Evolutionary conservation across 2,329 filamentous ascomycete genomes (phyloP), one percentile per base, ranked within the genome.

Genomic region (Diatrype stigma): DNA sequence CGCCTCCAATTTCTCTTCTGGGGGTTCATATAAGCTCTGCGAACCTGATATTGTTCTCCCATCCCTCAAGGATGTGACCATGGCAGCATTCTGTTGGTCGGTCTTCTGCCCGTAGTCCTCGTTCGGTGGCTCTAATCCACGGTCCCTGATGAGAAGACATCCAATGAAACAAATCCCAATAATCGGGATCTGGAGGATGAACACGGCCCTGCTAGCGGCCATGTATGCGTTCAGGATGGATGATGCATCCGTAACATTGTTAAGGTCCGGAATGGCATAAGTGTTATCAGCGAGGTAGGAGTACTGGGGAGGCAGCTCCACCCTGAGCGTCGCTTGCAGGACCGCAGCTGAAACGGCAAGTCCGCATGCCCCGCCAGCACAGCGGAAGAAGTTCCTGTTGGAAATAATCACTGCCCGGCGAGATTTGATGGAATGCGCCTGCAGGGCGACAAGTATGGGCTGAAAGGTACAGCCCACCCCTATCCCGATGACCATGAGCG

Each of bases 321-420:
- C 53, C 21, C 61, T 53, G 14, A 70, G 51, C 2, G 61, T 56
- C 2, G 63, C 65, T 46, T 70, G 69, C 10, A 71, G 57, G 2
- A 84, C 67, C 2, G 79, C 78, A 1, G 79, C 80, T 0, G 77
- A 80, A 8, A 84, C 67, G 0, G 80, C 81, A 0, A 86, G 72
- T 0, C 82, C 82, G 14, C 76, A 71, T 1, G 81, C 72, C 22
- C 81, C 82, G 10, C 84, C 82, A 3, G 81, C 68, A 45, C 76
- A 78, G 7, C 84, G 76, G 53, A 85, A 73, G 60, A 86, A 86
- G 57, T 86, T 86, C 1, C 83, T 73, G 47, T 79, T 77, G 2
- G 79, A 81, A 34, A 84, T 85, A 19, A 84, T 76, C 1, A 86
- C 78, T 1, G 84, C 83, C 19, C 83, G 74, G 42, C 85, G 77